phyloP scores from a whole-genome alignment of 768 basidiomycete genomes.

The Pleurotus giganteus region DNA sequence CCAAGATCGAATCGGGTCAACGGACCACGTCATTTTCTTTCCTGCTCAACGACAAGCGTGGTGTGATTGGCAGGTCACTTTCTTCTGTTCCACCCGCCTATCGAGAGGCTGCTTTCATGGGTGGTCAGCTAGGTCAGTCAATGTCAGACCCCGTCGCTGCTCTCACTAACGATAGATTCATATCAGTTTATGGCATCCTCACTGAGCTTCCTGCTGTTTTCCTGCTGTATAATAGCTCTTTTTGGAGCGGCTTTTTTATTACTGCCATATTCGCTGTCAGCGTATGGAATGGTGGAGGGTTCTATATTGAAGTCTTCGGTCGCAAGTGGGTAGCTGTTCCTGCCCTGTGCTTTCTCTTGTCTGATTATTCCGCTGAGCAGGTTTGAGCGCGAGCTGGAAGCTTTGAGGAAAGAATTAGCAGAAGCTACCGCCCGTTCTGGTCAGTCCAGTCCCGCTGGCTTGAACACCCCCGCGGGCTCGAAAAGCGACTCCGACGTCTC shows the following conservation, averaged over 20 bases:
- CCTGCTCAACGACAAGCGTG: slow-evolving; percentile 84
- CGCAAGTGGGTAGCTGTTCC: slow-evolving; percentile 68
- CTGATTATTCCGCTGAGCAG: slow-evolving; percentile 34
- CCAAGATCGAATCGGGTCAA: slow-evolving; percentile 89
- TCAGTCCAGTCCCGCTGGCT: slow-evolving; percentile 42
- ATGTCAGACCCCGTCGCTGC: slow-evolving; percentile 10
- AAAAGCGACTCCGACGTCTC: slow-evolving; percentile 35
- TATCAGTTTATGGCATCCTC: slow-evolving; percentile 74
- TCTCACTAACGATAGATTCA: not conserved
- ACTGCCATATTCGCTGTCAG: slow-evolving; percentile 80
- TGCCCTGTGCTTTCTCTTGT: not conserved
- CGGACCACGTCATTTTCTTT: slow-evolving; percentile 88
- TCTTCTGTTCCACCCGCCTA: slow-evolving; percentile 56
- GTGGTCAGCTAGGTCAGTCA: slow-evolving; percentile 72
- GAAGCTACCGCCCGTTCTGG: slow-evolving; percentile 59
- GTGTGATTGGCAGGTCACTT: slow-evolving; percentile 74
- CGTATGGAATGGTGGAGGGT: slow-evolving; percentile 95
- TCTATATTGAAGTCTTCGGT: slow-evolving; percentile 96
- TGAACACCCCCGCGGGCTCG: slow-evolving; percentile 14
- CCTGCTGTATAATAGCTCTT: slow-evolving; percentile 75
- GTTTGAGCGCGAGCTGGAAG: slow-evolving; percentile 91
- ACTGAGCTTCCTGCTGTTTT: slow-evolving; percentile 87
- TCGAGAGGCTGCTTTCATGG: slow-evolving; percentile 76
- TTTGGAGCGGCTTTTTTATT: slow-evolving; percentile 78
- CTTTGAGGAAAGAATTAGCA: slow-evolving; percentile 85